Conservation (phyloP, 208 protist genomes). For the Leishmania martiniquensis region DNA sequence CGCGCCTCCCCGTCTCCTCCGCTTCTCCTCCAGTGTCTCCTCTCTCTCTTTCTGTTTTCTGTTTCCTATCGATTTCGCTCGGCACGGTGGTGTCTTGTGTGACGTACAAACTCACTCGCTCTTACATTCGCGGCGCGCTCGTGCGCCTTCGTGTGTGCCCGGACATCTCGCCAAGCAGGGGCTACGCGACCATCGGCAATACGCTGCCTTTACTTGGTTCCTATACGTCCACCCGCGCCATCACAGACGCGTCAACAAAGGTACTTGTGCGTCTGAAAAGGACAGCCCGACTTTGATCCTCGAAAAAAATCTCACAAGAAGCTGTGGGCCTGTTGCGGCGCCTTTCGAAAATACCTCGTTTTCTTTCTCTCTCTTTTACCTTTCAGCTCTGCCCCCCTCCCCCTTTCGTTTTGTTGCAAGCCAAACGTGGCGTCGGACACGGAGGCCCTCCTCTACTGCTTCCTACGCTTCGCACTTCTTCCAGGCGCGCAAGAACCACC, state of each 20-base stretch:
- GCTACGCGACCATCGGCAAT: not conserved
- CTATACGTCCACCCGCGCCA: too few relatives aligned
- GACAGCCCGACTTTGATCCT: not conserved
- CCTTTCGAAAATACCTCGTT: not conserved
- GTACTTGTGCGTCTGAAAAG: too few relatives aligned
- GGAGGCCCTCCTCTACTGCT: too few relatives aligned
- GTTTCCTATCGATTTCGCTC: not conserved
- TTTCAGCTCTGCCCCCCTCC: not conserved
- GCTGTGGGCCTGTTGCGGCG: not conserved
- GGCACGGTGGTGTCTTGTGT: too few relatives aligned
- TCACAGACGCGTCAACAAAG: too few relatives aligned
- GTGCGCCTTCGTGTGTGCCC: not conserved
- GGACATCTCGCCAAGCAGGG: not conserved
- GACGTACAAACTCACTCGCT: not conserved
- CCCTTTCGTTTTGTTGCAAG: too few relatives aligned
- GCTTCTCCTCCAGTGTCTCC: not conserved
- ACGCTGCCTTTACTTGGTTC: too few relatives aligned
- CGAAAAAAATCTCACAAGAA: not conserved
- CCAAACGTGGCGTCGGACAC: too few relatives aligned
- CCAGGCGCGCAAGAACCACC: too few relatives aligned
- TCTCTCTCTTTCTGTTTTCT: slow-evolving; percentile 3
- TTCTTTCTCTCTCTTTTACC: not conserved
- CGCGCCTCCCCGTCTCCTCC: not conserved
- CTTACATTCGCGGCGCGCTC: not conserved
- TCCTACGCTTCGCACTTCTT: too few relatives aligned